These are phyloP conservation scores for Pichia inconspicua DNA, from an alignment of 1,139 yeast species.

Conservation along the genomic window DNA sequence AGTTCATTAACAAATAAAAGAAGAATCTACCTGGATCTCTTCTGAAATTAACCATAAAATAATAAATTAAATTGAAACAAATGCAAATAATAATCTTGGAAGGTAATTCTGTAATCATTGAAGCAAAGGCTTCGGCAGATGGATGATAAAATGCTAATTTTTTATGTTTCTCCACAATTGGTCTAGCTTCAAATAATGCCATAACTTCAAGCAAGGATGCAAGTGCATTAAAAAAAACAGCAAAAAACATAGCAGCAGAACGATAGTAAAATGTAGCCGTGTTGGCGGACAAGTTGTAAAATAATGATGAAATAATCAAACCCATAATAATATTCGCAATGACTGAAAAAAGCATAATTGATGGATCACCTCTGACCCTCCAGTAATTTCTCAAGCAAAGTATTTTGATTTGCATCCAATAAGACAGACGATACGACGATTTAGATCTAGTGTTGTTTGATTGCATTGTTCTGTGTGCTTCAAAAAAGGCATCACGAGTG, in stretches of 20 bases:
- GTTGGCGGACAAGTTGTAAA: conserved; percentile 36
- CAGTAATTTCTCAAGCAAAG: conserved; percentile 42
- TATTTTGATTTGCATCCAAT: conserved; percentile 37
- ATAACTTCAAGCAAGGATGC: conserved; percentile 47
- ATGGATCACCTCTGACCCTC: conserved; percentile 42
- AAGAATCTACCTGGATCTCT: conserved; percentile 47
- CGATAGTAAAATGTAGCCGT: conserved; percentile 48
- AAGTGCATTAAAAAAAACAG: conserved; percentile 45
- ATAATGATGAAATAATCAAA: conserved; percentile 44
- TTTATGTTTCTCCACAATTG: conserved; percentile 49
- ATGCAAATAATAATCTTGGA: conserved; percentile 38
- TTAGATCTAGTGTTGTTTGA: conserved; percentile 30
- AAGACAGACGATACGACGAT: conserved; percentile 42
- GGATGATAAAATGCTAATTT: conserved; percentile 50
- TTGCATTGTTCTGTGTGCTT: conserved; percentile 32
- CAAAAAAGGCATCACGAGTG: conserved; percentile 28
- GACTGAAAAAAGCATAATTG: conserved; percentile 39
- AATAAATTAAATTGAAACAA: conserved; percentile 38
- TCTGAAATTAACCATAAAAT: conserved; percentile 43
- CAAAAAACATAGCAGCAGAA: conserved; percentile 48
- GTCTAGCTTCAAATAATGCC: conserved; percentile 39
- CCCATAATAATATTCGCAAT: conserved; percentile 43
- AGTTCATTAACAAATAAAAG: conserved; percentile 43
- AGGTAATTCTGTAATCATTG: conserved; percentile 39
- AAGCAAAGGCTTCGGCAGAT: conserved; percentile 51